Evolutionary conservation across 31 red algal species (phyloP).

Genomic region (Endocladia muricata): DNA sequence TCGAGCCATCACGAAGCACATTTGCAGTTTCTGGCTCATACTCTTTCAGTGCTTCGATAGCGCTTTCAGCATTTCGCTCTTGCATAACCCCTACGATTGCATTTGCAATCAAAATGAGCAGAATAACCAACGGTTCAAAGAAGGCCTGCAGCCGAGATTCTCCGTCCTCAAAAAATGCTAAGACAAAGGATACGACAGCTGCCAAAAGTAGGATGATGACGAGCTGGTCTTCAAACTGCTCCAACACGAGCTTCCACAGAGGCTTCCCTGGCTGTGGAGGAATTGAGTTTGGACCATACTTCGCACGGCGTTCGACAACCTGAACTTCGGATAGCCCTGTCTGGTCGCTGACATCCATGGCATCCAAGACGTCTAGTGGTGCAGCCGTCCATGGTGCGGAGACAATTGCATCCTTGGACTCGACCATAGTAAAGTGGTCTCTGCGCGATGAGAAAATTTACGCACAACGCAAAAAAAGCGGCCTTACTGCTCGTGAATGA

Average conservation of each 20-base stretch:
- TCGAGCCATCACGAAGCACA: slow-evolving; percentile 40
- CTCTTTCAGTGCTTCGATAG: slow-evolving; percentile 89
- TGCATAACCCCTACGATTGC: slow-evolving; percentile 96
- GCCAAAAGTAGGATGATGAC: slow-evolving; percentile 89
- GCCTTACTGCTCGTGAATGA: too few relatives aligned
- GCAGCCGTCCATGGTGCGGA: slow-evolving; percentile 45
- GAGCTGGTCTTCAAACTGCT: slow-evolving; percentile 97
- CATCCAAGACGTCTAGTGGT: slow-evolving; percentile 43
- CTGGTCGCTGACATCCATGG: slow-evolving; percentile 28
- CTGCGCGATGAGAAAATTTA: too few relatives aligned
- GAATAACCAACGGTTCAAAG: slow-evolving; percentile 95
- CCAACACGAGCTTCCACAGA: slow-evolving; percentile 83
- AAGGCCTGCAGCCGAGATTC: slow-evolving; percentile 84
- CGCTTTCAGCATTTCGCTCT: slow-evolving; percentile 93
- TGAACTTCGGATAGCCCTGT: slow-evolving; percentile 66
- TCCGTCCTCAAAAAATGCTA: slow-evolving; percentile 84
- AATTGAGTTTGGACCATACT: slow-evolving; percentile 77
- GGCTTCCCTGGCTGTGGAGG: slow-evolving; percentile 62
- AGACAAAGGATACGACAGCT: slow-evolving; percentile 80
- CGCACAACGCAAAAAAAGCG: too few relatives aligned
- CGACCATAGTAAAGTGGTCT: too few relatives aligned
- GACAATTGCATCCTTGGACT: neutral
- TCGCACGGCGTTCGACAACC: slow-evolving; percentile 46
- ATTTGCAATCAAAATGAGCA: slow-evolving; percentile 94
- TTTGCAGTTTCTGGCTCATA: slow-evolving; percentile 71